Evolutionary conservation across 306 rosid species (phyloP), one percentile per base, ranked within the genome.

Genomic region (Begonia peltatifolia): DNA sequence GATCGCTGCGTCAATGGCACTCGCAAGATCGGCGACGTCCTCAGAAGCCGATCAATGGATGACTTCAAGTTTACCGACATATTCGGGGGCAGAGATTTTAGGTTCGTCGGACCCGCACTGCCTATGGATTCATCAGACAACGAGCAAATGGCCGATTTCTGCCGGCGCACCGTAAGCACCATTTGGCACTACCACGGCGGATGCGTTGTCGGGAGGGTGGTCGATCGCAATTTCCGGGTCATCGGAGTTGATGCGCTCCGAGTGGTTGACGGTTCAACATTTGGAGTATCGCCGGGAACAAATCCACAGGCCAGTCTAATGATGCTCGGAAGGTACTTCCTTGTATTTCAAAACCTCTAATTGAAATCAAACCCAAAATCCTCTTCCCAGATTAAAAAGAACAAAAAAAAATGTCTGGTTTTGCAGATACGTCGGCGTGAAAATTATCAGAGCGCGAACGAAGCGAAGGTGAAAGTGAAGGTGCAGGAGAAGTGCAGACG

Each of bases 171-270:
- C 0, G 97, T 89, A 14, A 79, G 81, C 61, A 89, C 93, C 56
- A 82, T 89, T 30, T 89, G 97, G 97, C 97, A 89, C 56, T 89
- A 82, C 66, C 97, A 89, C 41, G 97, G 97, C 0, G 97, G 97
- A 1, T 82, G 97, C 25, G 75, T 82, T 2, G 78, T 75, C 10
- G 95, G 95, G 41, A 82, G 78, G 67, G 97, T 89, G 52, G 95
- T 89, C 41, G 88, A 92, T 55, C 60, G 42, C 11, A 63, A 77
- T 11, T 76, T 74, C 48, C 55, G 63, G 49, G 76, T 92, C 16
- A 43, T 67, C 4, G 94, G 97, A 6, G 11, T 80, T 22, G 51
- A 55, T 47, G 71, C 90, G 0, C 81, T 89, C 53, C 73, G 97
- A 8, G 51, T 85, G 9, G 94, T 89, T 2, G 97, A 89, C 54